Evolutionary conservation across 1,284 basidiomycete genomes (phyloP).

Genomic region (Chiua sp.): DNA sequence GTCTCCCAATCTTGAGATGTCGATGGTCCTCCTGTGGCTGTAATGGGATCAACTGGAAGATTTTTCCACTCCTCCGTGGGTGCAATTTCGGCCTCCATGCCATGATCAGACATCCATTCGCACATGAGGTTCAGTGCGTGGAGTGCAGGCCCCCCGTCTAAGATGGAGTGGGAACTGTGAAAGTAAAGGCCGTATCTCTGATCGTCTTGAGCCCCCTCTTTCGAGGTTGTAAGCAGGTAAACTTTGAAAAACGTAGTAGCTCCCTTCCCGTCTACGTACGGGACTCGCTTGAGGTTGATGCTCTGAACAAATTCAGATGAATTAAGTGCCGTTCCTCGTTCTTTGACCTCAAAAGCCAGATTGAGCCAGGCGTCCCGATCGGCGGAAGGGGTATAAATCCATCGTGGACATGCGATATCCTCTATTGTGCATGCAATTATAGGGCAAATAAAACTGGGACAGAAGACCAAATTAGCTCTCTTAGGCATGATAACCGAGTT

Average conservation of each 20-base stretch:
- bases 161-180: constrained; percentile 17
- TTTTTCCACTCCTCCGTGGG: constrained; percentile 28
- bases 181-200: constrained; percentile 26
- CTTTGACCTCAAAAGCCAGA: constrained; percentile 20
- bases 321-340: constrained; percentile 19
- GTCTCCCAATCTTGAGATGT: constrained; percentile 15
- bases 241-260: constrained; percentile 10
- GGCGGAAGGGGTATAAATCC: constrained; percentile 25
- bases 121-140: constrained; percentile 28
- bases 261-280: constrained; percentile 16
- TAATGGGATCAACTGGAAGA: constrained; percentile 27
- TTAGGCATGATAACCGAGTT: no score
- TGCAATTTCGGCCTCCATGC: constrained; percentile 17
- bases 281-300: constrained; percentile 20
- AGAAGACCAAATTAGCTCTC: no score
- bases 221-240: constrained; percentile 22
- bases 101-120: constrained; percentile 28
- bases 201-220: background rate
- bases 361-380: constrained; percentile 29
- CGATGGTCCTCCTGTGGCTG: constrained; percentile 21
- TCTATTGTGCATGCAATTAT: constrained; percentile 25
- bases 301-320: constrained; percentile 17
- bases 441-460: constrained; percentile 25
- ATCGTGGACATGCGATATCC: constrained; percentile 13
- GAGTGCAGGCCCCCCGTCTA: constrained; percentile 22